Evolutionary conservation across 2,329 filamentous ascomycete genomes (phyloP).

Genomic region (Aspergillus brunneoviolaceus): DNA sequence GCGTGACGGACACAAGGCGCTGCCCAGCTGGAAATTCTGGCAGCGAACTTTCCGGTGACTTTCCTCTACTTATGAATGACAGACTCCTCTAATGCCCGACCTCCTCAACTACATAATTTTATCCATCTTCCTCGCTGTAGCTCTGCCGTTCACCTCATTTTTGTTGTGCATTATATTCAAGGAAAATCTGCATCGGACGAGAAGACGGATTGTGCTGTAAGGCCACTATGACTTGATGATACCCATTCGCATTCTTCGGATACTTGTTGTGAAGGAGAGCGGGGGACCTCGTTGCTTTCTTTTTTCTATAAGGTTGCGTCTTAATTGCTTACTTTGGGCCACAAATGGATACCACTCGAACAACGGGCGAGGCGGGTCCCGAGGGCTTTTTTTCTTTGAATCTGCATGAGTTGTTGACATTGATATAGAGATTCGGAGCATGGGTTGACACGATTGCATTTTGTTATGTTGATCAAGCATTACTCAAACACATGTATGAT

Average conservation of each 20-base stretch:
- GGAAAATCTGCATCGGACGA: not conserved
- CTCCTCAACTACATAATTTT: not conserved
- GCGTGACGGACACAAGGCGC: slow-evolving; percentile 49
- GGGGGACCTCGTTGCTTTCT: not conserved
- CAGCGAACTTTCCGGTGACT: slow-evolving; percentile 22
- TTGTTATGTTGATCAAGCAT: not conserved
- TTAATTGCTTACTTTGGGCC: not conserved
- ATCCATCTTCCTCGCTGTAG: not conserved
- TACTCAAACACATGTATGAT: not conserved
- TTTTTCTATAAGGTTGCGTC: not conserved
- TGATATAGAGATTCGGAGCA: not conserved
- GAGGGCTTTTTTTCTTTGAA: not conserved
- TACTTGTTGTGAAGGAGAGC: not conserved
- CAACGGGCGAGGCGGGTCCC: not conserved
- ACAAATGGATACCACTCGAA: not conserved
- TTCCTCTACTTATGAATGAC: not conserved
- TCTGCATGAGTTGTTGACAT: not conserved
- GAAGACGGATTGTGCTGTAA: not conserved
- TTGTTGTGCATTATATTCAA: not conserved
- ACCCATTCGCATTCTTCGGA: slow-evolving; percentile 3
- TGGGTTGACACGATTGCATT: not conserved
- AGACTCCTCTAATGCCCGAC: not conserved
- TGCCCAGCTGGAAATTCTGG: slow-evolving; percentile 48
- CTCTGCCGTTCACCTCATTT: not conserved
- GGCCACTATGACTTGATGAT: slow-evolving; percentile 4